A percentile compares a stretch with the other conserved stretches of the same genome.
Evolutionary conservation across 192 early-diverging fungal species (phyloP).

Genomic region (Phycomyces blakesleeanus): DNA sequence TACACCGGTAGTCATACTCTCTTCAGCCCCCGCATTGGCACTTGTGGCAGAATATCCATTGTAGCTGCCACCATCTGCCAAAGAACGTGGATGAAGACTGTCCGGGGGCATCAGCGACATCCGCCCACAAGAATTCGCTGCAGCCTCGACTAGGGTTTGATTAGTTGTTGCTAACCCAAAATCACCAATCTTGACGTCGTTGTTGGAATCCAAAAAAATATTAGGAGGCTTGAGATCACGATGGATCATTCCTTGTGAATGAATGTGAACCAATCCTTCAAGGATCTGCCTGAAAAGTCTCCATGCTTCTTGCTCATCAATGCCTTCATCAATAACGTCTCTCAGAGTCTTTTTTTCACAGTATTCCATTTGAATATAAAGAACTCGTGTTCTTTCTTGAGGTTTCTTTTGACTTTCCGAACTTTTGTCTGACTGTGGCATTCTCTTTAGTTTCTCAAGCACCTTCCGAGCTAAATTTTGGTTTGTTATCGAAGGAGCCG

Average conservation of each 20-base stretch:
- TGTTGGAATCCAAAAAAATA: constrained; percentile 68
- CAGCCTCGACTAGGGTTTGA: constrained; percentile 32
- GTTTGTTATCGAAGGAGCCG: background rate
- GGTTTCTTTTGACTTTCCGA: constrained; percentile 2
- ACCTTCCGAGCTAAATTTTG: constrained; percentile 1
- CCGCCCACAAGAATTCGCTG: background rate
- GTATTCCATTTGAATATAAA: constrained; percentile 99
- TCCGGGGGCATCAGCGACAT: too few relatives aligned
- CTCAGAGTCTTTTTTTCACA: constrained; percentile 90
- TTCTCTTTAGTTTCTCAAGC: constrained; percentile 8
- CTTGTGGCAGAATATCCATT: constrained; percentile 20
- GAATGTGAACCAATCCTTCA: constrained; percentile 87
- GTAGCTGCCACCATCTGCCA: constrained; percentile 5
- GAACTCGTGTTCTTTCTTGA: constrained; percentile 43
- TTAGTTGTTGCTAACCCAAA: constrained; percentile 70
- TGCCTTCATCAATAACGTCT: constrained; percentile 74
- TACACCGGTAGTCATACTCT: constrained; percentile 74
- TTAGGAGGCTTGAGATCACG: constrained; percentile 90
- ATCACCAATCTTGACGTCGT: constrained; percentile 65
- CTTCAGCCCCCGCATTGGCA: constrained; percentile 38
- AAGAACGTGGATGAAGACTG: background rate
- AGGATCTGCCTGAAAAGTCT: constrained; percentile 84
- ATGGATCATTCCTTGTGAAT: constrained; percentile 83
- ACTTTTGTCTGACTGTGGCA: constrained; percentile 9
- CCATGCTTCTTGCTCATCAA: constrained; percentile 80